Percentiles rank a stretch among this genome's conserved stretches.
Conservation (phyloP, 2,329 filamentous ascomycete genomes). For the Aspergillus cejpii region DNA sequence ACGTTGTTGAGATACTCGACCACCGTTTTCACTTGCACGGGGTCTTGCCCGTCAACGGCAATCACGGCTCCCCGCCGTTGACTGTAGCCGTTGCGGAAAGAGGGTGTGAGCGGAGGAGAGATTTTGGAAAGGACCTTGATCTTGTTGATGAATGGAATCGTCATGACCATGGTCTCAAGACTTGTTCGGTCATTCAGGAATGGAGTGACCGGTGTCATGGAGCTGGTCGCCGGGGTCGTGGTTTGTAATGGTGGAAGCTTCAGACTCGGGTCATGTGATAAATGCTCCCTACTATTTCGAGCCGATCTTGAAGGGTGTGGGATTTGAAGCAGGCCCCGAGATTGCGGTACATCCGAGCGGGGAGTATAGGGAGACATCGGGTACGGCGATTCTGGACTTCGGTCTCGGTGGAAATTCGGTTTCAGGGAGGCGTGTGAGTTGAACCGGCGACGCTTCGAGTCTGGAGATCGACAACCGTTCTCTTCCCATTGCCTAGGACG, state of each 20-base stretch:
- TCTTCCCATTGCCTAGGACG: slow-evolving; percentile 29
- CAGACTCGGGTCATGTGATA: slow-evolving; percentile 44
- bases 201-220: slow-evolving; percentile 24
- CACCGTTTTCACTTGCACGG: slow-evolving; percentile 58
- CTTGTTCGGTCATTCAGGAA: slow-evolving; percentile 38
- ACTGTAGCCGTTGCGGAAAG: slow-evolving; percentile 22
- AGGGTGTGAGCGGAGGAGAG: slow-evolving; percentile 56
- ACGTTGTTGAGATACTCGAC: slow-evolving; percentile 55
- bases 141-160: slow-evolving; percentile 67
- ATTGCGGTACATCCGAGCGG: slow-evolving; percentile 30
- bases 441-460: slow-evolving; percentile 58
- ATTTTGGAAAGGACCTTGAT: slow-evolving; percentile 70
- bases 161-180: slow-evolving; percentile 66
- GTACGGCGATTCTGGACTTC: slow-evolving; percentile 38
- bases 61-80: slow-evolving; percentile 68
- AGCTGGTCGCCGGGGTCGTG: slow-evolving; percentile 14
- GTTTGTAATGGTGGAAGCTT: slow-evolving; percentile 51
- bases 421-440: slow-evolving; percentile 41
- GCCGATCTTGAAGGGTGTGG: slow-evolving; percentile 50
- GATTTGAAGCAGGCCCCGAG: slow-evolving; percentile 43
- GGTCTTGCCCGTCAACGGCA: slow-evolving; percentile 69
- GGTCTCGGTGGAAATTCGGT: slow-evolving; percentile 36
- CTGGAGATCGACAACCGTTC: slow-evolving; percentile 44
- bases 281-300: slow-evolving; percentile 21
- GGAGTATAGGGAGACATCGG: slow-evolving; percentile 42